phyloP scores from a whole-genome alignment of 1,284 basidiomycete species.

The Neonothopanus nambi region DNA sequence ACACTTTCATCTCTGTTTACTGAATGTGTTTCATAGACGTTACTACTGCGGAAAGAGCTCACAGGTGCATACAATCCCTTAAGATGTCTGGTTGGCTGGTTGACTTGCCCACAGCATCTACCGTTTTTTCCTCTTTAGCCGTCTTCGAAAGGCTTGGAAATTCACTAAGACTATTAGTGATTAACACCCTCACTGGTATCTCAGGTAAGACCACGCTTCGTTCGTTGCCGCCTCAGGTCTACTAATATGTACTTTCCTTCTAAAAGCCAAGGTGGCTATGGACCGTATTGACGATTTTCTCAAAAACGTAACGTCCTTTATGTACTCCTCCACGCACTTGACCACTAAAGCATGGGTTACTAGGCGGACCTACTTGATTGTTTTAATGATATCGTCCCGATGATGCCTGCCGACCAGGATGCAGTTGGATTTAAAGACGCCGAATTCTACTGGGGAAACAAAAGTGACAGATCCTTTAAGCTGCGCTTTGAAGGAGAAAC shows the following conservation, averaged over 20 bases:
- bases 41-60: conserved; percentile 36
- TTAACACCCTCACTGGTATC: background rate
- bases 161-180: background rate
- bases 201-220: conserved; percentile 28
- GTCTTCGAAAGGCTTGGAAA: conserved; percentile 44
- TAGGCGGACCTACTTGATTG: conserved; percentile 51
- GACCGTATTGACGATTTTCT: conserved; percentile 50
- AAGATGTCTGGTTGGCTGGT: background rate
- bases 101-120: conserved; percentile 26
- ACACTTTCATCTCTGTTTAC: conserved; percentile 10
- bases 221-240: conserved; percentile 21
- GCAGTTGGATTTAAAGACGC: conserved; percentile 41
- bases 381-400: conserved; percentile 32
- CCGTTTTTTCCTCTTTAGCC: conserved; percentile 40
- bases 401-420: conserved; percentile 21
- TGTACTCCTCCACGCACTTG: background rate
- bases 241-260: conserved; percentile 13
- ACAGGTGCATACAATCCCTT: conserved; percentile 13
- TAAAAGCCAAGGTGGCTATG: conserved; percentile 44
- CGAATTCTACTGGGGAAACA: conserved; percentile 44
- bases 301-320: conserved; percentile 23
- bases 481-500: conserved; percentile 21
- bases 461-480: conserved; percentile 19
- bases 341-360: background rate
- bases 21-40: conserved; percentile 11